Evolutionary conservation across 768 basidiomycete species (phyloP).

Genomic region (Russula emetica): DNA sequence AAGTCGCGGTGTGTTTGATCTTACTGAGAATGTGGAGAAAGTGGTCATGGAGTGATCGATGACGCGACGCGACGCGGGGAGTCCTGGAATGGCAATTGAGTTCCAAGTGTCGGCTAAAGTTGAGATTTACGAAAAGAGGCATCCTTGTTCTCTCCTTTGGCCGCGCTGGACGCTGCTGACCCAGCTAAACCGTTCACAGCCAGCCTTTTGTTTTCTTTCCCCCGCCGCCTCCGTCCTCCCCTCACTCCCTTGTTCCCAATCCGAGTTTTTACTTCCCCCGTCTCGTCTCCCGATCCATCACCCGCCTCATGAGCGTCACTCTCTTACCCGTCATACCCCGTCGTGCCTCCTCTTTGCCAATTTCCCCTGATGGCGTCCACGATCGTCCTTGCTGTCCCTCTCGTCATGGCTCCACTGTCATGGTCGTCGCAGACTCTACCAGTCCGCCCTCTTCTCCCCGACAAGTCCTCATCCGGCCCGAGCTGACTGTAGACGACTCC

Average conservation of each 20-base stretch:
- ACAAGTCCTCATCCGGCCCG: constrained; percentile 10
- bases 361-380: constrained; percentile 2
- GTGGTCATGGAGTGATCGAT: too few relatives aligned
- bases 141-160: not conserved
- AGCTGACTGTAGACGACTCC: constrained; percentile 17
- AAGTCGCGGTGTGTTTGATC: too few relatives aligned
- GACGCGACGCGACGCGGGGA: too few relatives aligned
- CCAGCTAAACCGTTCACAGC: not conserved
- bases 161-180: constrained; percentile 8
- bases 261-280: not conserved
- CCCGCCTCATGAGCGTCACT: constrained; percentile 21
- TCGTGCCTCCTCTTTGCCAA: constrained; percentile 27
- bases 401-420: constrained; percentile 21
- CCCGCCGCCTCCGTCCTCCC: not conserved
- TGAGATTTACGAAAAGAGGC: not conserved
- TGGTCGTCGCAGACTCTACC: constrained; percentile 23
- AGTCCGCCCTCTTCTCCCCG: constrained; percentile 23
- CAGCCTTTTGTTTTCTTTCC: too few relatives aligned
- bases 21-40: not conserved
- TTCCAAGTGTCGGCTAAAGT: too few relatives aligned
- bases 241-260: constrained; percentile 7
- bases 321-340: constrained; percentile 14
- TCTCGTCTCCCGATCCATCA: not conserved
- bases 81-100: not conserved
- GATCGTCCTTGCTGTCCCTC: constrained; percentile 12